Base-by-base conservation (phyloP, 1,284 basidiomycete species). In the Ustilago hordei region DNA sequence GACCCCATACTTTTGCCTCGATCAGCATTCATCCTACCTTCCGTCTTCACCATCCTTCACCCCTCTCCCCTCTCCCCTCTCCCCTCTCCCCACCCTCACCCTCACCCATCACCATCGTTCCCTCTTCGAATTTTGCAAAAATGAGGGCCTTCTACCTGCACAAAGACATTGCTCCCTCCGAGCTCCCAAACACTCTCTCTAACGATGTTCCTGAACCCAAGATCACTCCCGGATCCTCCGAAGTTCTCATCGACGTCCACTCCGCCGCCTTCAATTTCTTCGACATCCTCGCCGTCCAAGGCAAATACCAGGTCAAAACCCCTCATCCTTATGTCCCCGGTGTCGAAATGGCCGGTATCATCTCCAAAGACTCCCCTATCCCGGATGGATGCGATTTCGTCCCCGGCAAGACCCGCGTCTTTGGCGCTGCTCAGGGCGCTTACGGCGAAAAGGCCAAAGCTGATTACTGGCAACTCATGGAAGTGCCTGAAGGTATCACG, bases 381-480 rank as follows among this genome's bases (percentile, higher is more conserved):
- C 96, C 95, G 1, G 86, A 89, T 34, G 93, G 91, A 4, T 97
- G 94, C 84, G 89, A 90, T 0, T 93, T 92, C 85, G 91, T 91
- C 81, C 90, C 90, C 1, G 95, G 96, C 17, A 80, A 88, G 92
- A 97, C 85, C n/a, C 89, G 93, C 60, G 93, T 99, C 0, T 96
- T 98, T 83, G 96, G 96, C 6, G 91, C 90, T n/a, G 89, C 89
- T 0, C 91, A 93, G 83, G 96, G 94, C 8, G 88, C 92, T 13
- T 94, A 91, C 85, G 93, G 91, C 8, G 94, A 96, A 77, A 66
- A 79, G 59, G 71, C 74, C 39, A 71, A 68, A 32, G 81, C 80
- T 1, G 72, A 82, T 54, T 76, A 64, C 64, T 72, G 63, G 89
- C 89, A 82, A 23, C 83, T 92, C 32, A 80, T 90, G n/a, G 88